phyloP scores from a whole-genome alignment of 176 grass and related monocot species.

The Carex pumila region DNA sequence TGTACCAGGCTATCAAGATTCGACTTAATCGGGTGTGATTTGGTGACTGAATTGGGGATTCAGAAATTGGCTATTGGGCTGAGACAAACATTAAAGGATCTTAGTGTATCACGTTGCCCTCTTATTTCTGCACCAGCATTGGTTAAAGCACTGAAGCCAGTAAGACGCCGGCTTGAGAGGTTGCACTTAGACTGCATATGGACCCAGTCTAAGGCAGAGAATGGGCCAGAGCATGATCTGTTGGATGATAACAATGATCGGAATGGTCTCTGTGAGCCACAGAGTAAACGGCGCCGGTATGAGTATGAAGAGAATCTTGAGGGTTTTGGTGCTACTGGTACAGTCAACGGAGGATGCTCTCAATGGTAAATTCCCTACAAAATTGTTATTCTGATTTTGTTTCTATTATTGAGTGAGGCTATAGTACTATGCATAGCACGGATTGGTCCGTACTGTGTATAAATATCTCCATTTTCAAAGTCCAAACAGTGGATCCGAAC shows the following conservation, averaged over 20 bases:
- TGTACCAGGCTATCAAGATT: slow-evolving; percentile 58
- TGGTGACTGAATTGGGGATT: slow-evolving; percentile 54
- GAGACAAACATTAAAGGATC: slow-evolving; percentile 58
- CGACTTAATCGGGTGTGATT: slow-evolving; percentile 51
- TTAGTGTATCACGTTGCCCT: slow-evolving; percentile 55
- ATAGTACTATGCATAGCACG: too few species aligned
- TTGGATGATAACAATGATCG: slow-evolving; percentile 30
- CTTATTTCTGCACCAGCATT: slow-evolving; percentile 46
- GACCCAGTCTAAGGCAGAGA: slow-evolving; percentile 18
- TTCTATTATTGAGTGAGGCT: not conserved
- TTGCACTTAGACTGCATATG: slow-evolving; percentile 86
- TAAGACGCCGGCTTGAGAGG: slow-evolving; percentile 65
- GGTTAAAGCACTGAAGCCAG: slow-evolving; percentile 44
- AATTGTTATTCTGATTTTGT: not conserved
- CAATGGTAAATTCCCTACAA: slow-evolving; percentile 1
- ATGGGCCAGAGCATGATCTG: slow-evolving; percentile 1
- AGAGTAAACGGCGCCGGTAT: slow-evolving; percentile 59
- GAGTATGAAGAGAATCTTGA: slow-evolving; percentile 34
- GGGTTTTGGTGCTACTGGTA: not conserved
- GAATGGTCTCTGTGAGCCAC: slow-evolving; percentile 28
- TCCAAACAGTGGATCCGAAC: too few species aligned
- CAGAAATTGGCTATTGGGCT: slow-evolving; percentile 29
- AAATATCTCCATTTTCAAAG: too few species aligned
- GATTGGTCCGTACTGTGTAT: too few species aligned
- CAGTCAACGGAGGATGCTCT: not conserved